Evolutionary conservation across 179 eudicot species (phyloP).

Genomic region (Camellia oleifera): DNA sequence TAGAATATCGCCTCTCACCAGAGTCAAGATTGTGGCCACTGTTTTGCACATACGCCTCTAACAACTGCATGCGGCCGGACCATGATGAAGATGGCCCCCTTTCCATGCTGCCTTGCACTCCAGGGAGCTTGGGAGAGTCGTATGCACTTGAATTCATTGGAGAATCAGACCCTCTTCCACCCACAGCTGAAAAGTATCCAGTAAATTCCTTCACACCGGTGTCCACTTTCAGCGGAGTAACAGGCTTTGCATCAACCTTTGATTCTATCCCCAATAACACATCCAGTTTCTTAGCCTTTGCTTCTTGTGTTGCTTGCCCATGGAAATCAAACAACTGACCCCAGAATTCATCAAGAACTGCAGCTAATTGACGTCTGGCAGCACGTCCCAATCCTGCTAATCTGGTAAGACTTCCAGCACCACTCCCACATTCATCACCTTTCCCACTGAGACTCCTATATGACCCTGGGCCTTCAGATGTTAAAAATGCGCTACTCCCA

Average conservation of each 20-base stretch:
- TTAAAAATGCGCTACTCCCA: slow-evolving; percentile 31
- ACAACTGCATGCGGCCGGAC: slow-evolving; percentile 44
- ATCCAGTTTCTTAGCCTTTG: slow-evolving; percentile 67
- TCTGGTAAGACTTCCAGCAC: slow-evolving; percentile 84
- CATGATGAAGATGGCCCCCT: slow-evolving; percentile 41
- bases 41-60: slow-evolving; percentile 48
- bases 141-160: slow-evolving; percentile 26
- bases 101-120: slow-evolving; percentile 20
- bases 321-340: slow-evolving; percentile 90
- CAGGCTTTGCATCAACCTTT: slow-evolving; percentile 36
- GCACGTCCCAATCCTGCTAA: slow-evolving; percentile 85
- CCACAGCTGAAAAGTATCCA: slow-evolving; percentile 37
- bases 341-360: slow-evolving; percentile 91
- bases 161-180: slow-evolving; percentile 42
- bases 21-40: slow-evolving; percentile 37
- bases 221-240: slow-evolving; percentile 26
- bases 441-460: slow-evolving; percentile 70
- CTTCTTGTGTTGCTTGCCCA: slow-evolving; percentile 75
- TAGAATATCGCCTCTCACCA: slow-evolving; percentile 74
- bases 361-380: slow-evolving; percentile 75
- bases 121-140: slow-evolving; percentile 30
- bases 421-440: slow-evolving; percentile 70
- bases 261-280: slow-evolving; percentile 52
- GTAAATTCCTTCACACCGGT: slow-evolving; percentile 22
- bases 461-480: slow-evolving; percentile 72